A percentile compares a stretch with the other conserved stretches of the same genome.
Conservation (phyloP, 1,139 yeast species). For the Blastobotrys ciferrii region DNA sequence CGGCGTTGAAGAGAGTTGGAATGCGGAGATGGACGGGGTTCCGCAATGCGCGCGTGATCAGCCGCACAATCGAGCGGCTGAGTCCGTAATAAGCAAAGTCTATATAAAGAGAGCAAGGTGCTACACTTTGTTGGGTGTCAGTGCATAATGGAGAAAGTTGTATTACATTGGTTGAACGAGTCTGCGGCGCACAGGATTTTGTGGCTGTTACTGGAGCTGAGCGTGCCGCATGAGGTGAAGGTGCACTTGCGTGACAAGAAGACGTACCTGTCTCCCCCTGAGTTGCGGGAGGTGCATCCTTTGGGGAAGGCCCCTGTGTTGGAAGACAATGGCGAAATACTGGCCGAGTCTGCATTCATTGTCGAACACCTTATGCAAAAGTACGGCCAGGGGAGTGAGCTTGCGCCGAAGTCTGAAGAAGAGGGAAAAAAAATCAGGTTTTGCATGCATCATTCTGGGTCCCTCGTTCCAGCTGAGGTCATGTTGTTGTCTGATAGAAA, state of each 20-base stretch:
- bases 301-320: conserved; percentile 54
- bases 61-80: no score
- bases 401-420: conserved; percentile 26
- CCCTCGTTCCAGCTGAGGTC: conserved; percentile 49
- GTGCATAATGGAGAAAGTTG: no score
- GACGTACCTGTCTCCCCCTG: conserved; percentile 39
- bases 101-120: no score
- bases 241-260: conserved; percentile 44
- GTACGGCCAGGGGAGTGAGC: conserved; percentile 47
- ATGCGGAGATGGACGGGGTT: no score
- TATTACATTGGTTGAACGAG: conserved; percentile 46
- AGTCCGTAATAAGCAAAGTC: no score
- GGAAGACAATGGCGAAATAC: conserved; percentile 46
- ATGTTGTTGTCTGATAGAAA: conserved; percentile 44
- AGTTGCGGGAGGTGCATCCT: conserved; percentile 53
- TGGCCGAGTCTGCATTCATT: conserved; percentile 41
- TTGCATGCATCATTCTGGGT: conserved; percentile 54
- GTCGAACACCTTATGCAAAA: conserved; percentile 57
- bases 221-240: conserved; percentile 50
- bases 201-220: conserved; percentile 54
- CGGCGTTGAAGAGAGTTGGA: no score
- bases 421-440: conserved; percentile 44
- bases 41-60: no score
- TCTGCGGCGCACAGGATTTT: conserved; percentile 54
- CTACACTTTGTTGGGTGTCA: no score